Evolutionary conservation across 768 basidiomycete genomes (phyloP).

Genomic region (Mycena sanguinolenta): DNA sequence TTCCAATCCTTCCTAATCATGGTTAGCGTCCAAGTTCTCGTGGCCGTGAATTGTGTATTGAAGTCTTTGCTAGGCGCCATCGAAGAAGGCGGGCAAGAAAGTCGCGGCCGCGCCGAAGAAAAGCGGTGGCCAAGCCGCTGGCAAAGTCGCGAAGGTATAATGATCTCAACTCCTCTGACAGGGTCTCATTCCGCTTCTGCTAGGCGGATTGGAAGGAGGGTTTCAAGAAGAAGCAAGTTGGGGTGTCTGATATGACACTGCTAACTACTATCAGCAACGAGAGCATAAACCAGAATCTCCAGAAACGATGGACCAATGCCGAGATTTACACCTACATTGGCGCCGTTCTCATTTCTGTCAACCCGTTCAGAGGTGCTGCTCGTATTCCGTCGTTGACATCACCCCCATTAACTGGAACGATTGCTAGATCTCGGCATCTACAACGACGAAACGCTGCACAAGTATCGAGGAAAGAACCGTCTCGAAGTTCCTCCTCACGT

Average conservation of each 20-base stretch:
- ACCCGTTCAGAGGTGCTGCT: constrained; percentile 88
- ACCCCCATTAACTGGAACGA: constrained; percentile 27
- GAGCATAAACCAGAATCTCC: constrained; percentile 96
- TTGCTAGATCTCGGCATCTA: constrained; percentile 94
- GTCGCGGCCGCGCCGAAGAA: constrained; percentile 75
- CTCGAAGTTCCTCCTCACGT: constrained; percentile 99
- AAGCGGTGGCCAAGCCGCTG: constrained; percentile 58
- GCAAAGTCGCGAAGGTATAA: constrained; percentile 84
- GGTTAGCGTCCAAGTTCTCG: constrained; percentile 28
- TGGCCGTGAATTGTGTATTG: constrained; percentile 14
- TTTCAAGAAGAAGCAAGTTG: constrained; percentile 99
- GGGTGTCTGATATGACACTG: constrained; percentile 98
- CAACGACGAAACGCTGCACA: constrained; percentile 86
- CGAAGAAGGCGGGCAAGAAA: constrained; percentile 94
- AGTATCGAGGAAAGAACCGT: constrained; percentile 96
- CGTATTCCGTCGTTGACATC: not conserved
- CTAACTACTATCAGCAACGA: constrained; percentile 98
- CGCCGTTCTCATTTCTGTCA: constrained; percentile 98
- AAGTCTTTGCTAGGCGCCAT: constrained; percentile 71
- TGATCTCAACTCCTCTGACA: constrained; percentile 9
- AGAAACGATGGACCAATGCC: constrained; percentile 93
- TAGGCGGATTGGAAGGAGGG: constrained; percentile 99
- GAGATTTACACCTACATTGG: constrained; percentile 99
- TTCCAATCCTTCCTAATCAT: constrained; percentile 29
- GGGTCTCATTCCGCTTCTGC: constrained; percentile 32